Evolutionary conservation across 176 grass and related monocot species (phyloP), one percentile per base, ranked within the genome.

Genomic region (Cymbopogon citratus): DNA sequence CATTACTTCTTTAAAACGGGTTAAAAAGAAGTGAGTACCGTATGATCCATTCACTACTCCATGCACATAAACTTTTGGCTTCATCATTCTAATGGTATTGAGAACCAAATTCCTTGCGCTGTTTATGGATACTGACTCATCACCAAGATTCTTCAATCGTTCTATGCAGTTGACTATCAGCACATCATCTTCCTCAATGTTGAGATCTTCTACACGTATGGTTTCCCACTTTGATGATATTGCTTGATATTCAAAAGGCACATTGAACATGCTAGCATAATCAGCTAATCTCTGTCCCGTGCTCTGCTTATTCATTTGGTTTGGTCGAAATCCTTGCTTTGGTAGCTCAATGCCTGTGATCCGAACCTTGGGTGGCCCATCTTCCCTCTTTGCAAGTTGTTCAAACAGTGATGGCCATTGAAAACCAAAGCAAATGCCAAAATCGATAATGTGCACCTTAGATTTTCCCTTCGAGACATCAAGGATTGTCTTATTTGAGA

Each of bases 351-450:
- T 79, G 63, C 90, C 93, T 28, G 93, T 96, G 12, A 96, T 96
- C 5, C 83, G 66, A 66, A 96, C 84, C 76, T 82, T 90, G 21
- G 75, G 84, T 1, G 87, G 83, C 5, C 72, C 85, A 25, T 63
- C 52, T 82, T 81, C 73, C 84, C 80, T 82, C 19, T 73, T 76
- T 46, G 83, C 65, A 1, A 95, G 81, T 15, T 81, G 66, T 52
- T 92, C 80, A 49, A 96, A 88, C 8, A 96, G 73, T 54, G 81
- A 91, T 25, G 90, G 88, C 90, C 93, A 96, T 12, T 96, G 93
- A 56, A 92, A 96, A 38, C 93, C 93, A 76, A 76, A 92, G 74
- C 15, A 83, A 56, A 92, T 88, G 15, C 93, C 90, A 54, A 96
- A 92, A 88, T 96, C 90, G 31, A 96, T 78, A 31, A 96, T 92